These are phyloP conservation scores for Aspergillus versicolor DNA, from an alignment of 2,329 filamentous ascomycete genomes.

Conservation along the genomic window DNA sequence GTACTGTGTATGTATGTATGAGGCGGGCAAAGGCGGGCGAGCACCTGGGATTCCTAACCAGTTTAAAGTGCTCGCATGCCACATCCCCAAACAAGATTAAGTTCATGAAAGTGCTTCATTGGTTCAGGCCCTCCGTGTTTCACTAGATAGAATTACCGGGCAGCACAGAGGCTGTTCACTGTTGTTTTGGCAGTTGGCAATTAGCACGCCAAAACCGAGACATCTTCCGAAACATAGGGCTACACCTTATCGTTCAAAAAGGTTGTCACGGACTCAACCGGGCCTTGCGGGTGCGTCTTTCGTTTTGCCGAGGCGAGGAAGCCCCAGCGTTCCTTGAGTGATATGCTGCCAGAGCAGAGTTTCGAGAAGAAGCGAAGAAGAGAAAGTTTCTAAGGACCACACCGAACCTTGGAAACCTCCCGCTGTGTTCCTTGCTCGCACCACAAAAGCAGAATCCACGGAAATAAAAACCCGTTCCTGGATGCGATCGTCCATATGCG, in stretches of 20 bases:
- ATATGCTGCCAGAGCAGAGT: background rate
- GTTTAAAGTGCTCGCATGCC: background rate
- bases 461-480: constrained; percentile 3
- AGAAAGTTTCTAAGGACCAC: background rate
- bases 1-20: no score
- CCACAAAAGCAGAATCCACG: background rate
- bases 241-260: background rate
- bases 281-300: background rate
- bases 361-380: background rate
- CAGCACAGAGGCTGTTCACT: background rate
- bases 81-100: background rate
- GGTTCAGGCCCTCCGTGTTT: background rate
- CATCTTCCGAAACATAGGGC: background rate
- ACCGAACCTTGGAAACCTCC: constrained; percentile 1
- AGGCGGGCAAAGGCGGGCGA: no score
- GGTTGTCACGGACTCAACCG: background rate
- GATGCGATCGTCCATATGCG: constrained; percentile 5
- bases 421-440: background rate
- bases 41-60: no score
- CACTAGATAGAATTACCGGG: background rate
- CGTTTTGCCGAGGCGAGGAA: background rate
- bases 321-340: no score
- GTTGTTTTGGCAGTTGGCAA: background rate
- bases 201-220: background rate
- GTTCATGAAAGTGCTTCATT: background rate